phyloP scores from a whole-genome alignment of 1,139 yeast genomes.

The Hyphopichia buzzinii region DNA sequence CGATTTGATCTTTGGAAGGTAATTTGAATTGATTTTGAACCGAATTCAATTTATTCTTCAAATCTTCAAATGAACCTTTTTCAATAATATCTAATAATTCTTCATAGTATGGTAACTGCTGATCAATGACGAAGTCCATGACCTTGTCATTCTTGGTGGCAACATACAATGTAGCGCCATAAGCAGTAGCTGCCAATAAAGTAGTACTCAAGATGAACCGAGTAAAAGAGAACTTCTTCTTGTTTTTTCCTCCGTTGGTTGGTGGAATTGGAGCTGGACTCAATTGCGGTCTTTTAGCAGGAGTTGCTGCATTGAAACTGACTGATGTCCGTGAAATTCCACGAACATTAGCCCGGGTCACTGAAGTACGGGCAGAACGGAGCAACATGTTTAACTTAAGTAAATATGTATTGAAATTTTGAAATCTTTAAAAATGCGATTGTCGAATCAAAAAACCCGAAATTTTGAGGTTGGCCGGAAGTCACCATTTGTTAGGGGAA shows the following conservation, averaged over 20 bases:
- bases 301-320: constrained; percentile 1
- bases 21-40: constrained; percentile 20
- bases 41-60: constrained; percentile 20
- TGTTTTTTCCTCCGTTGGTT: constrained; percentile 3
- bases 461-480: too few species aligned
- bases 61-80: constrained; percentile 35
- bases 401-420: not conserved
- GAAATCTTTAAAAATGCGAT: not conserved
- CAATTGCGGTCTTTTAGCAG: constrained; percentile 8
- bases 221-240: constrained; percentile 26
- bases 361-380: constrained; percentile 8
- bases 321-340: constrained; percentile 1
- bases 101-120: constrained; percentile 46
- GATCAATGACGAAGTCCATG: constrained; percentile 46
- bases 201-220: constrained; percentile 33
- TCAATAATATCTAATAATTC: constrained; percentile 42
- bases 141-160: constrained; percentile 48
- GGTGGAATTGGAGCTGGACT: constrained; percentile 9
- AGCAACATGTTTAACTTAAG: constrained; percentile 6
- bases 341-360: not conserved
- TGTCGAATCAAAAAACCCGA: constrained; percentile 1
- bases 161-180: constrained; percentile 40
- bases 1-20: constrained; percentile 34
- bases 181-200: constrained; percentile 27
- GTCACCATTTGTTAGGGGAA: too few species aligned